These are phyloP conservation scores for Tricholomella constricta DNA, from an alignment of 768 basidiomycete genomes.

Conservation along the genomic window DNA sequence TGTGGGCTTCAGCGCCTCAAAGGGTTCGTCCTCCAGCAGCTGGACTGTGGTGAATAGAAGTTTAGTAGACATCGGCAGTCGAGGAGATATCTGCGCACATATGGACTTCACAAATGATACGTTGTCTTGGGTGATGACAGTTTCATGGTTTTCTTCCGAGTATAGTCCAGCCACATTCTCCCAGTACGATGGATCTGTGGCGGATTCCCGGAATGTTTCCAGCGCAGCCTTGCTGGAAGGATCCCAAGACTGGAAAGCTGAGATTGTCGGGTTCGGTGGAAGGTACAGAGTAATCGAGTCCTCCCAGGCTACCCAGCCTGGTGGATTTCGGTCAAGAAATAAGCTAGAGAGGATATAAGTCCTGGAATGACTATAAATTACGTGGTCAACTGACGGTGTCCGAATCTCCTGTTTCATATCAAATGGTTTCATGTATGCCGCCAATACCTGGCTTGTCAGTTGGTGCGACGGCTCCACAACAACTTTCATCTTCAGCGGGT, in stretches of 20 bases:
- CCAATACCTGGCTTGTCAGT: conserved; percentile 57
- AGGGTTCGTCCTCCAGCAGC: conserved; percentile 73
- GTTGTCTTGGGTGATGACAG: conserved; percentile 64
- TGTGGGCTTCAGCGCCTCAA: conserved; percentile 60
- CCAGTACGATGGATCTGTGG: conserved; percentile 60
- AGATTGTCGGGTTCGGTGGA: conserved; percentile 46
- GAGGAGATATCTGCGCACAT: conserved; percentile 43
- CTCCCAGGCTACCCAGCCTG: conserved; percentile 74
- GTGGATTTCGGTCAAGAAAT: conserved; percentile 55
- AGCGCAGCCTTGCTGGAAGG: conserved; percentile 50
- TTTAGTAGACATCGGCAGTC: not conserved
- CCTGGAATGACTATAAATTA: not conserved
- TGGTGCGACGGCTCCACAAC: conserved; percentile 49
- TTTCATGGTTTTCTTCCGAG: conserved; percentile 77
- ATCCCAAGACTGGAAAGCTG: conserved; percentile 66
- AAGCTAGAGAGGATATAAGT: conserved; percentile 35
- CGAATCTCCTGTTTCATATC: conserved; percentile 32
- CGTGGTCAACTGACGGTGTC: conserved; percentile 44
- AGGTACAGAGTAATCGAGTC: conserved; percentile 46
- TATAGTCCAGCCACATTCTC: conserved; percentile 66
- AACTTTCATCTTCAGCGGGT: conserved; percentile 63
- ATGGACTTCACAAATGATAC: conserved; percentile 75
- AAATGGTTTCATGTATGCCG: conserved; percentile 54
- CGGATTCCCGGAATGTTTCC: conserved; percentile 49
- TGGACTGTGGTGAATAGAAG: conserved; percentile 51